Evolutionary conservation across 1,284 basidiomycete species (phyloP).

Genomic region (Cutaneotrichosporon cavernicola): DNA sequence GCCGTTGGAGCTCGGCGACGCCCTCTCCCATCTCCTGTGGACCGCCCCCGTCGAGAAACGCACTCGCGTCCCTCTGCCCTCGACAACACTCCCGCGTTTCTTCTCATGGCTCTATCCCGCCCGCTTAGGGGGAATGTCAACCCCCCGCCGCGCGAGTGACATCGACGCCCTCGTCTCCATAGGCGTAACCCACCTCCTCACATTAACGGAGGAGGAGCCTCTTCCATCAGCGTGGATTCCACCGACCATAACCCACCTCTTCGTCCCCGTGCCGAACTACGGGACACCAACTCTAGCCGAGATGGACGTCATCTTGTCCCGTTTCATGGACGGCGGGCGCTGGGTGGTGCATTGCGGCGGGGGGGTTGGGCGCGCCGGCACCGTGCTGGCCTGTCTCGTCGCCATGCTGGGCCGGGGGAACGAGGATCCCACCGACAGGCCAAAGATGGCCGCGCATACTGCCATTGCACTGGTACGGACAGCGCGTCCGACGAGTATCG

Average conservation of each 20-base stretch:
- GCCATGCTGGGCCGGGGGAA: slow-evolving; percentile 57
- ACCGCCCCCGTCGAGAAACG: slow-evolving; percentile 20
- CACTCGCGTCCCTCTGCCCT: slow-evolving; percentile 26
- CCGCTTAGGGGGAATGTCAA: slow-evolving; percentile 62
- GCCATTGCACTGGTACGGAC: slow-evolving; percentile 58
- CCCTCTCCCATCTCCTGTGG: slow-evolving; percentile 25
- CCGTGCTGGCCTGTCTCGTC: slow-evolving; percentile 63
- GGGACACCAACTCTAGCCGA: slow-evolving; percentile 62
- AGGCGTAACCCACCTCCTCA: slow-evolving; percentile 62
- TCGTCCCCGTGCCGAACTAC: slow-evolving; percentile 61
- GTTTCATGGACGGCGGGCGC: slow-evolving; percentile 56
- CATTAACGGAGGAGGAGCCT: slow-evolving; percentile 62
- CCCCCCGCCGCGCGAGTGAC: slow-evolving; percentile 59
- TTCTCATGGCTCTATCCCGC: slow-evolving; percentile 64
- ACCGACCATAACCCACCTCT: slow-evolving; percentile 58
- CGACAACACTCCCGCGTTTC: slow-evolving; percentile 59
- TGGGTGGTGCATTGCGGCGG: slow-evolving; percentile 64
- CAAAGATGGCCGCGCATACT: slow-evolving; percentile 57
- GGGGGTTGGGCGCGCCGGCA: slow-evolving; percentile 64
- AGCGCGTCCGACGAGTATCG: slow-evolving; percentile 60
- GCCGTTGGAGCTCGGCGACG: slow-evolving; percentile 51
- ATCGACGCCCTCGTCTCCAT: slow-evolving; percentile 57
- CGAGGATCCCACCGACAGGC: slow-evolving; percentile 41
- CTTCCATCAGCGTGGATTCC: slow-evolving; percentile 58
- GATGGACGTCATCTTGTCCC: slow-evolving; percentile 60